These are phyloP conservation scores for Thelephora aurantiotincta DNA, from an alignment of 768 basidiomycete species.

Conservation along the genomic window DNA sequence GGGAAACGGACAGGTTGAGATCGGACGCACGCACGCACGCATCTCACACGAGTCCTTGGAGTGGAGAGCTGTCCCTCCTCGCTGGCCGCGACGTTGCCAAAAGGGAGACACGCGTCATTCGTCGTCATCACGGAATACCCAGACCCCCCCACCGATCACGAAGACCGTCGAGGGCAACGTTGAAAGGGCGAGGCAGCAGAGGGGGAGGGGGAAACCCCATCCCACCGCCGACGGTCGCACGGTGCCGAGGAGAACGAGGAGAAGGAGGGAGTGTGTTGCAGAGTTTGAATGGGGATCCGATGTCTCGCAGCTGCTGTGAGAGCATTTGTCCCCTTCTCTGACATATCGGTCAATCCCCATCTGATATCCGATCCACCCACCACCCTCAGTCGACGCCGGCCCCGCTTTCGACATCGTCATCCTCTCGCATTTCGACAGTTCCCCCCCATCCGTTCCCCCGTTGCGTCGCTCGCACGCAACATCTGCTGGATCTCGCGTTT, in stretches of 20 bases:
- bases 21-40: too few species aligned
- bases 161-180: slow-evolving; percentile 43
- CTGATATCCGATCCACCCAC: neutral
- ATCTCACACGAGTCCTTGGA: too few species aligned
- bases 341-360: neutral
- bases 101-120: slow-evolving; percentile 27
- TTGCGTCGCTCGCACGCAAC: slow-evolving; percentile 29
- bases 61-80: slow-evolving; percentile 52
- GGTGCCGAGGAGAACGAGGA: too few species aligned
- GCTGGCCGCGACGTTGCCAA: slow-evolving; percentile 29
- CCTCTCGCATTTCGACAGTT: slow-evolving; percentile 52
- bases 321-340: slow-evolving; percentile 3
- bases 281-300: slow-evolving; percentile 60
- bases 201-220: slow-evolving; percentile 19
- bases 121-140: slow-evolving; percentile 61
- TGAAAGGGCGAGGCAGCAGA: slow-evolving; percentile 27
- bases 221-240: too few species aligned
- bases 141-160: slow-evolving; percentile 39
- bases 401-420: slow-evolving; percentile 43
- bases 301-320: slow-evolving; percentile 32
- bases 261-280: slow-evolving; percentile 15
- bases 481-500: slow-evolving; percentile 26
- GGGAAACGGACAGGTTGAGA: slow-evolving; percentile 26
- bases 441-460: slow-evolving; percentile 44
- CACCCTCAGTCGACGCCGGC: neutral